Evolutionary conservation across 345 rosid species (phyloP).

Genomic region (Populus deltoides): DNA sequence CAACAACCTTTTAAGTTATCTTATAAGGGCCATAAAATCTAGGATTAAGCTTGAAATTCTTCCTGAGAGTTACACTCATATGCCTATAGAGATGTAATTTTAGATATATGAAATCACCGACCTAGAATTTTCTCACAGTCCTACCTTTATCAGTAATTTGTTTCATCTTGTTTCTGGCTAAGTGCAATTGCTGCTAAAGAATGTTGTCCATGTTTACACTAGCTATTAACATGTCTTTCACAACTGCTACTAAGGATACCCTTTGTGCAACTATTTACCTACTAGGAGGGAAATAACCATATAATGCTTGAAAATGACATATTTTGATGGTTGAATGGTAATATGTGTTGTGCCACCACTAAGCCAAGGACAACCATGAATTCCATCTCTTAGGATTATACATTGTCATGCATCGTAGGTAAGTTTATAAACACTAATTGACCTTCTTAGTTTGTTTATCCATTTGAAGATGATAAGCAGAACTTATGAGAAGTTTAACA

Average conservation of each 20-base stretch:
- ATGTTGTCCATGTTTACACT: too few relatives aligned
- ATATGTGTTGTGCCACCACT: not conserved
- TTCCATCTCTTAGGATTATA: not conserved
- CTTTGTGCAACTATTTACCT: accelerated
- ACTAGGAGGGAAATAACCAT: not conserved
- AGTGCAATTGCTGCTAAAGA: too few relatives aligned
- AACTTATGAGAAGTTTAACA: not conserved
- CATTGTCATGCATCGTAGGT: not conserved
- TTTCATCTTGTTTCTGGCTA: too few relatives aligned
- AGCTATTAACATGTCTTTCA: too few relatives aligned
- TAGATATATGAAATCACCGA: too few relatives aligned
- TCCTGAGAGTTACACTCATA: too few relatives aligned
- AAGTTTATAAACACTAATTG: not conserved
- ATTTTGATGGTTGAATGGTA: not conserved
- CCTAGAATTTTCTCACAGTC: too few relatives aligned
- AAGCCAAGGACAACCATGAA: not conserved
- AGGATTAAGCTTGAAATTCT: too few relatives aligned
- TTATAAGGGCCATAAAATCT: too few relatives aligned
- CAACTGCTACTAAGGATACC: accelerated
- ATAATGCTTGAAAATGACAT: not conserved
- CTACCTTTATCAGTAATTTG: too few relatives aligned
- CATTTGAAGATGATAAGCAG: accelerated
- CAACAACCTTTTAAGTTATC: too few relatives aligned
- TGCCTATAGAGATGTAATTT: too few relatives aligned
- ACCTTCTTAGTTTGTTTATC: not conserved